Base-by-base conservation (phyloP, 805 yeast genomes). In the Saccharomycopsis capsularis region DNA sequence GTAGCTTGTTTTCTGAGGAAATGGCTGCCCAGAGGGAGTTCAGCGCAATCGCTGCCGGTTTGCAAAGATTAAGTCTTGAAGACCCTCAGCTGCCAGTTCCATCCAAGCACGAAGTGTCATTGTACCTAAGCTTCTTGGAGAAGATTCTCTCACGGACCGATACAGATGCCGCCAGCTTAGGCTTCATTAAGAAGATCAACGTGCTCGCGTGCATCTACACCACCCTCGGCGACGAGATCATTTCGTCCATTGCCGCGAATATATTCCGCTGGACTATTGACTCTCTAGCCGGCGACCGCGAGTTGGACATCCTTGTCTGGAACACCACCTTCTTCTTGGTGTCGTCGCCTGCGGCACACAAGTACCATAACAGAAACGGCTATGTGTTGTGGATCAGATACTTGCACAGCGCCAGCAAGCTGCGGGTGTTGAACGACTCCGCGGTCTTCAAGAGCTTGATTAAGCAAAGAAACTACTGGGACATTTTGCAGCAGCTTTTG, bases 311-410 rank as follows among this genome's bases (percentile, higher is more conserved):
- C 2, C 59, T 65, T 5, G 55, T 71, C 3, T 81, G 87, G 87
- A 56, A 64, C 2, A 51, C 70, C 2, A 65, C 81, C 6, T 70
- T 66, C 46, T 51, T 56, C 0, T 59, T 78, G 16, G 59, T 65
- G 41, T 53, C 54, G 2, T 62, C 74, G 0, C 43, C 46, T 5
- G 35, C 22, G 4, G 50, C 29, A 51, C 50, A 55, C 61, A 57
- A 57, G 16, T 58, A 57, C 55, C 68, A 64, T 38, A 59, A 62
- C 18, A 66, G 72, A 6, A 71, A 71, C 55, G 79, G 75, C 0
- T 74, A 68, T 48, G 65, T 76, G 6, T 66, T 81, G 21, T 76
- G 86, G 79, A 60, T 83, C 37, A 69, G 87, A 47, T 71, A 71
- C 48, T 64, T 82, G 43, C 63, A 66, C 30, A 30, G 41, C 25